Percentiles rank a stretch among this genome's conserved stretches.
These are phyloP conservation scores for Aureococcus anophagefferens DNA, from an alignment of 108 stramenopile genomes.

Conservation along the genomic window DNA sequence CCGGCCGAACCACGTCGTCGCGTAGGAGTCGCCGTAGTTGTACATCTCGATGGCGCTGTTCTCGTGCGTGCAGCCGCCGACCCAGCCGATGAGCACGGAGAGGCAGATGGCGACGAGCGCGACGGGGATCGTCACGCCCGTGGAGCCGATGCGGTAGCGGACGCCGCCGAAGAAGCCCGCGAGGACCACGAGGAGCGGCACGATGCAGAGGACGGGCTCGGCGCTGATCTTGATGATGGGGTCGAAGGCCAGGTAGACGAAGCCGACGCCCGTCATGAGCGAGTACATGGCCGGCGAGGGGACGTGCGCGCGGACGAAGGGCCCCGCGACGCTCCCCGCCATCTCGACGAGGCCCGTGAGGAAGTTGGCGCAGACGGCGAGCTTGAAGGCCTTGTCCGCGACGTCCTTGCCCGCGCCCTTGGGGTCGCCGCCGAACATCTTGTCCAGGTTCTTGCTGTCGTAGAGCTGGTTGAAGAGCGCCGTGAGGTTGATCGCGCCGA, in stretches of 20 bases:
- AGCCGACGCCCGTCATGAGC: constrained; percentile 47
- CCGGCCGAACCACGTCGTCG: neutral
- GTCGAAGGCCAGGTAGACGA: constrained; percentile 42
- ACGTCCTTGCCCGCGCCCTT: constrained; percentile 12
- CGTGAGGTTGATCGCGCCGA: constrained; percentile 48
- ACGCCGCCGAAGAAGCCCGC: constrained; percentile 39
- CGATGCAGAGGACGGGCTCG: constrained; percentile 37
- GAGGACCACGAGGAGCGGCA: constrained; percentile 38
- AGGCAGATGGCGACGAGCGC: constrained; percentile 34
- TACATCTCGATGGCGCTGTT: neutral
- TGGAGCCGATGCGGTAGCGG: neutral
- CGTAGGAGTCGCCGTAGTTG: neutral
- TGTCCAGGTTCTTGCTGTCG: constrained; percentile 5
- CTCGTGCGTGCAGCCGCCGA: constrained; percentile 12
- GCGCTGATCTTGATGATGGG: constrained; percentile 15
- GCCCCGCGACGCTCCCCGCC: constrained; percentile 34
- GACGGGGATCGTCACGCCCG: constrained; percentile 32
- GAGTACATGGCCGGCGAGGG: constrained; percentile 39
- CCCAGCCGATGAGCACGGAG: constrained; percentile 42
- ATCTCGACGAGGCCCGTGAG: constrained; percentile 48
- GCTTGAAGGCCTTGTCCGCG: constrained; percentile 38
- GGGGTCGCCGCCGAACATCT: constrained; percentile 2
- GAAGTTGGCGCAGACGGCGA: constrained; percentile 55
- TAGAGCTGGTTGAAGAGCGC: constrained; percentile 29
- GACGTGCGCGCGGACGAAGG: constrained; percentile 26